Evolutionary conservation across 2,329 filamentous ascomycete species (phyloP).

Genomic region (Aspergillus fructus): DNA sequence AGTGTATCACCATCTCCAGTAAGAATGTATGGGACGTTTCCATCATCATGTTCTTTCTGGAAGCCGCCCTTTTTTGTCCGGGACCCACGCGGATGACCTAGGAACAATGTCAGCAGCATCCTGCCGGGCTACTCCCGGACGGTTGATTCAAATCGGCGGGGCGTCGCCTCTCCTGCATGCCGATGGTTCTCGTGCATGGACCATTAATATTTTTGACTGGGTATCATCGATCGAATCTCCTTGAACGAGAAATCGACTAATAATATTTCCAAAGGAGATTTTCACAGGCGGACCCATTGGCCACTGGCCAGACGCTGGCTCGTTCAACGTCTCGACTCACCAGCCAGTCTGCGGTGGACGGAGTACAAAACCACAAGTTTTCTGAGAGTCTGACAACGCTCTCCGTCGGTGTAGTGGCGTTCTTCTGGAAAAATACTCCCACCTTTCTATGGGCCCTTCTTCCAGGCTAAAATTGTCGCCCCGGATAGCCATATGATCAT

Average conservation of each 20-base stretch:
- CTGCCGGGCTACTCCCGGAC: conserved; percentile 20
- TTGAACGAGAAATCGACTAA: conserved; percentile 13
- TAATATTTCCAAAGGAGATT: conserved; percentile 8
- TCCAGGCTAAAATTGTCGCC: conserved; percentile 1
- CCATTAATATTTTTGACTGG: conserved; percentile 19
- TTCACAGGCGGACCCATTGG: conserved; percentile 9
- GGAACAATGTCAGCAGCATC: conserved; percentile 16
- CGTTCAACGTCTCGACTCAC: conserved; percentile 7
- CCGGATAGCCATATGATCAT: background rate
- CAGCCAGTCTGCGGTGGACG: background rate
- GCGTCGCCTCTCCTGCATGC: conserved; percentile 23
- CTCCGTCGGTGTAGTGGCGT: background rate
- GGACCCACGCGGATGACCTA: background rate
- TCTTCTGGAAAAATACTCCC: background rate
- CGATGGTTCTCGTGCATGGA: conserved; percentile 25
- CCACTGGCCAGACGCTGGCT: conserved; percentile 14
- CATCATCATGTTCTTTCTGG: background rate
- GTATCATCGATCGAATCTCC: conserved; percentile 13
- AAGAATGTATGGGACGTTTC: background rate
- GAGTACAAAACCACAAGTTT: too few relatives aligned
- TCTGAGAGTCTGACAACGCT: background rate
- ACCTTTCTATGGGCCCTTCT: conserved; percentile 1
- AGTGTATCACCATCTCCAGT: background rate
- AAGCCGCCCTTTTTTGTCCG: background rate
- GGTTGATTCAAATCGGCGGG: conserved; percentile 28